Evolutionary conservation across 2,329 filamentous ascomycete species (phyloP).

Genomic region (Malbranchea zuffiana): DNA sequence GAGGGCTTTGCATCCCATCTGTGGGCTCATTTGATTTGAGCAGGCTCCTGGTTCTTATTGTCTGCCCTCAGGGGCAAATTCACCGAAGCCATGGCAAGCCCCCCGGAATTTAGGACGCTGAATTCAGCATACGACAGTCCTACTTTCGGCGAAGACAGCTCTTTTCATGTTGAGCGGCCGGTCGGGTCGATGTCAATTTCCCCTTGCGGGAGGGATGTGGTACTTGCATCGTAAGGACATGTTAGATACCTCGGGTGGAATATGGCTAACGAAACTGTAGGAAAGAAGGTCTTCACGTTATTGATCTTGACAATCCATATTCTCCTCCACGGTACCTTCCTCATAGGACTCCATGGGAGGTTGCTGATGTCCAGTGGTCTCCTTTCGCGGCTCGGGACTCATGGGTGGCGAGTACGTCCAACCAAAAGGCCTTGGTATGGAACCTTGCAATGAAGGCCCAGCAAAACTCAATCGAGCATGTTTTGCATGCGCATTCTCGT

Average conservation of each 20-base stretch:
- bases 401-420: constrained; percentile 89
- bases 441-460: constrained; percentile 63
- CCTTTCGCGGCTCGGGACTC: constrained; percentile 81
- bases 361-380: constrained; percentile 94
- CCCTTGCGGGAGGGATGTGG: constrained; percentile 79
- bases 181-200: constrained; percentile 91
- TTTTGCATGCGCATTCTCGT: constrained; percentile 70
- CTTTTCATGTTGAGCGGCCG: constrained; percentile 65
- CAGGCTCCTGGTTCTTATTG: too few species aligned
- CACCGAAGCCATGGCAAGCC: constrained; percentile 10
- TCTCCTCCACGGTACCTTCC: constrained; percentile 75
- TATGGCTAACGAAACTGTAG: constrained; percentile 30
- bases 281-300: constrained; percentile 77
- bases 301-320: constrained; percentile 82
- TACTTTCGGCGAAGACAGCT: constrained; percentile 75
- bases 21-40: too few species aligned
- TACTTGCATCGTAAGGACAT: constrained; percentile 58
- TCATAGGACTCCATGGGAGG: constrained; percentile 84
- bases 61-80: too few species aligned
- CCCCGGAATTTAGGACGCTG: constrained; percentile 25
- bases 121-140: constrained; percentile 65
- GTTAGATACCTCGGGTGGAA: background rate
- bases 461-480: constrained; percentile 78
- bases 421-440: constrained; percentile 90
- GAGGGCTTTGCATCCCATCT: background rate